phyloP scores from a whole-genome alignment of 129 eudicot species.

The Saussurea involucrata region DNA sequence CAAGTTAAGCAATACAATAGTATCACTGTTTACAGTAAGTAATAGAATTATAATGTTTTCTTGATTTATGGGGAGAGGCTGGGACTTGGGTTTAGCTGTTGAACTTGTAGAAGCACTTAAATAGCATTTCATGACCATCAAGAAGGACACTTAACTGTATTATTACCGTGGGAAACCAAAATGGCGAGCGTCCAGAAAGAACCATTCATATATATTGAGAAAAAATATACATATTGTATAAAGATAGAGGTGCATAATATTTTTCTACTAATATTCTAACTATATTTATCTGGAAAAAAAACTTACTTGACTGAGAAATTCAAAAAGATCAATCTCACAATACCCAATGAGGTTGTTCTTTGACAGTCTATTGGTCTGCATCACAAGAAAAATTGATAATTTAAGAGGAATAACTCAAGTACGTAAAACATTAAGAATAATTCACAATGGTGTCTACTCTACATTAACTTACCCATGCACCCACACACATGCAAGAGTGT shows the following conservation, averaged over 20 bases:
- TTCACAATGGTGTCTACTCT: background rate
- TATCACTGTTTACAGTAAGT: no score
- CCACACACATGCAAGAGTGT: background rate
- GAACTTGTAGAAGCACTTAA: background rate
- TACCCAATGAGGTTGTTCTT: constrained; percentile 81
- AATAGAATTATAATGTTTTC: no score
- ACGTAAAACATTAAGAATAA: background rate
- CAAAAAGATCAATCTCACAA: constrained; percentile 77
- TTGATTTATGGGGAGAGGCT: background rate
- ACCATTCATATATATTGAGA: background rate
- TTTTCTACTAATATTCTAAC: background rate
- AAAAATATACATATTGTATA: background rate
- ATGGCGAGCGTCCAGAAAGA: background rate
- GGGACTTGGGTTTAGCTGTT: background rate
- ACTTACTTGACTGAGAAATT: constrained; percentile 70
- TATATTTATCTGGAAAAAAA: background rate
- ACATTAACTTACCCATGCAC: background rate
- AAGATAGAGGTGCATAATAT: background rate
- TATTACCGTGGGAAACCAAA: background rate
- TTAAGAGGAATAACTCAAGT: background rate
- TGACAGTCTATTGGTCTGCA: constrained; percentile 79
- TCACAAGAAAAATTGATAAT: constrained; percentile 14
- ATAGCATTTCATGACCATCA: background rate
- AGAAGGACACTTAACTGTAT: background rate
- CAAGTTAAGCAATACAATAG: no score